A percentile compares a stretch with the other conserved stretches of the same genome.
These are phyloP conservation scores for Stereum hirsutum DNA, from an alignment of 1,284 basidiomycete genomes.

Conservation along the genomic window DNA sequence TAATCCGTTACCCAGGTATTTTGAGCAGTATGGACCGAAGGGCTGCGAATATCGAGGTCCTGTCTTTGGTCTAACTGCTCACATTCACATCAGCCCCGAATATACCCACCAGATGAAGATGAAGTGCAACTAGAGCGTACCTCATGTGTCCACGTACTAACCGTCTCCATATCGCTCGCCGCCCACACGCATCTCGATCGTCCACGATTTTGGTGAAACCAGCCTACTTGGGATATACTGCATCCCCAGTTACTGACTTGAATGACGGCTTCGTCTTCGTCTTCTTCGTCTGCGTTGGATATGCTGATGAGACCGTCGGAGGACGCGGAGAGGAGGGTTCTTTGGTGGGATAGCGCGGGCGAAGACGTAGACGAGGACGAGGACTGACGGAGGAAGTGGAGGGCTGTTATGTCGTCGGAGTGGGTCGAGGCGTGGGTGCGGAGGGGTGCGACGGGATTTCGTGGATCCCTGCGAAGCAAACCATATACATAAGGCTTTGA, in stretches of 20 bases:
- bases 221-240: slow-evolving; percentile 67
- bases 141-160: slow-evolving; percentile 66
- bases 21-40: slow-evolving; percentile 24
- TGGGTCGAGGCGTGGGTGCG: slow-evolving; percentile 56
- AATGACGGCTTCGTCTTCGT: slow-evolving; percentile 68
- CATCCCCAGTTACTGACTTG: slow-evolving; percentile 69
- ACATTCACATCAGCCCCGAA: too few relatives aligned
- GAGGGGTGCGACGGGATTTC: slow-evolving; percentile 37
- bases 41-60: slow-evolving; percentile 25
- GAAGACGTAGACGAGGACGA: slow-evolving; percentile 13
- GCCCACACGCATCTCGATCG: slow-evolving; percentile 46
- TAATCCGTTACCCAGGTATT: slow-evolving; percentile 32
- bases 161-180: slow-evolving; percentile 78
- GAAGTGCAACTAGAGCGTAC: slow-evolving; percentile 23
- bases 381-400: slow-evolving; percentile 39
- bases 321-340: slow-evolving; percentile 55
- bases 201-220: slow-evolving; percentile 32
- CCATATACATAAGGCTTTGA: not conserved
- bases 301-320: slow-evolving; percentile 65
- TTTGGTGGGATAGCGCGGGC: slow-evolving; percentile 10
- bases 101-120: not conserved
- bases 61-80: slow-evolving; percentile 23
- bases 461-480: slow-evolving; percentile 41
- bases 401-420: slow-evolving; percentile 68
- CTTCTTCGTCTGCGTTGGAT: slow-evolving; percentile 55